Percentiles rank a stretch among this genome's conserved stretches.
phyloP scores from a whole-genome alignment of 108 stramenopile genomes.

The Cyclotella baltica region DNA sequence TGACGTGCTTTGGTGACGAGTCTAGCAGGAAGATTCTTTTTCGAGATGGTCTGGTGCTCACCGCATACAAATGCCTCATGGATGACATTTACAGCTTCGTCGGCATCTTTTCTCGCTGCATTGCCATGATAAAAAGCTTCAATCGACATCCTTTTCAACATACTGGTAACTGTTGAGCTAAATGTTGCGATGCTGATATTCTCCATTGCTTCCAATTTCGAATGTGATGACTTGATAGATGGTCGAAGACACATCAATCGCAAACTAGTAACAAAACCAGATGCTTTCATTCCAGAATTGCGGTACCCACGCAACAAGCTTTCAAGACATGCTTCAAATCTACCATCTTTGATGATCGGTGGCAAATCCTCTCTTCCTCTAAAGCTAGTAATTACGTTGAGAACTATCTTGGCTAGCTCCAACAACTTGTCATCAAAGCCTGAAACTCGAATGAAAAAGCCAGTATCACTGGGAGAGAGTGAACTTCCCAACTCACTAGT shows the following conservation, averaged over 20 bases:
- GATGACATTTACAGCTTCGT: slow-evolving; percentile 54
- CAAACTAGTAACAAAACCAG: slow-evolving; percentile 53
- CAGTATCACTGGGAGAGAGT: slow-evolving; percentile 63
- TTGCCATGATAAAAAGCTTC: slow-evolving; percentile 84
- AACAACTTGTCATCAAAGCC: slow-evolving; percentile 87
- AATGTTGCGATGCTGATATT: slow-evolving; percentile 58
- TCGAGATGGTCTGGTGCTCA: slow-evolving; percentile 54
- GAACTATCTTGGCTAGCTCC: slow-evolving; percentile 56
- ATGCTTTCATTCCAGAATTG: slow-evolving; percentile 77
- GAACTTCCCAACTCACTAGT: slow-evolving; percentile 75
- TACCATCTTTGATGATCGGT: slow-evolving; percentile 50
- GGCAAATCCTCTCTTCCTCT: slow-evolving; percentile 63
- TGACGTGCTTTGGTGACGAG: slow-evolving; percentile 53
- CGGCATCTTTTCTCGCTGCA: slow-evolving; percentile 58
- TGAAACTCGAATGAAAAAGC: slow-evolving; percentile 73
- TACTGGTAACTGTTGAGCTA: slow-evolving; percentile 45
- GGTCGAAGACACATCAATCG: slow-evolving; percentile 73
- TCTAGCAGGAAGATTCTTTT: slow-evolving; percentile 68
- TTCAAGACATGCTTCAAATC: slow-evolving; percentile 82
- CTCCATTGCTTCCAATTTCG: slow-evolving; percentile 70
- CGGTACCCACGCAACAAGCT: slow-evolving; percentile 60
- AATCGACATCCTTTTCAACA: slow-evolving; percentile 61
- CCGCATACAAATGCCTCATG: slow-evolving; percentile 33
- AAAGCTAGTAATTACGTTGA: slow-evolving; percentile 69
- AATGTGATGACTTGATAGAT: slow-evolving; percentile 58